These are phyloP conservation scores for Saitozyma podzolica DNA, from an alignment of 768 basidiomycete species.

Conservation along the genomic window DNA sequence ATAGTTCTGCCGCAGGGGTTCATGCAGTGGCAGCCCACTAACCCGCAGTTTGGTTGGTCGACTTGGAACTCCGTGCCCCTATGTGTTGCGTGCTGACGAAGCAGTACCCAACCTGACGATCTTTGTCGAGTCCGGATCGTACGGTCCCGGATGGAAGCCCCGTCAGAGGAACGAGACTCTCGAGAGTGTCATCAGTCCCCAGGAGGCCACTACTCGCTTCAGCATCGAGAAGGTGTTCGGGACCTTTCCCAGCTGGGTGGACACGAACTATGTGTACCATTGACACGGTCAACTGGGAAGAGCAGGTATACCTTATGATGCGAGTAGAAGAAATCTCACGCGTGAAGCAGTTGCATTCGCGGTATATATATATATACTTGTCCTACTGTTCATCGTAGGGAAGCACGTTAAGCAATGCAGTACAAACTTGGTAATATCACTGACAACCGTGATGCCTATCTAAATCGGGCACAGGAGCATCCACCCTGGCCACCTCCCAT, in stretches of 20 bases:
- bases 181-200: background rate
- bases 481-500: too few species aligned
- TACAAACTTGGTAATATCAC: too few species aligned
- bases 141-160: background rate
- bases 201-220: background rate
- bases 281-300: too few species aligned
- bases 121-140: background rate
- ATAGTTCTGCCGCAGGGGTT: conserved; percentile 26
- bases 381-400: too few species aligned
- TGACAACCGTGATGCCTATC: too few species aligned
- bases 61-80: background rate
- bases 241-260: background rate
- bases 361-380: too few species aligned
- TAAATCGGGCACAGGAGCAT: too few species aligned
- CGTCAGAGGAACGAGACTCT: background rate
- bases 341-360: too few species aligned
- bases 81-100: background rate
- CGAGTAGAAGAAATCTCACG: too few species aligned
- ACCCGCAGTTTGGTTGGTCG: background rate
- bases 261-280: background rate
- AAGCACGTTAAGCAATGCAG: too few species aligned
- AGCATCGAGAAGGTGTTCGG: background rate
- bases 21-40: conserved; percentile 1
- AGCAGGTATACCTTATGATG: too few species aligned
- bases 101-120: background rate